Conservation (phyloP, 1,139 yeast genomes). For the Barnettozyma hawaiiensis region DNA sequence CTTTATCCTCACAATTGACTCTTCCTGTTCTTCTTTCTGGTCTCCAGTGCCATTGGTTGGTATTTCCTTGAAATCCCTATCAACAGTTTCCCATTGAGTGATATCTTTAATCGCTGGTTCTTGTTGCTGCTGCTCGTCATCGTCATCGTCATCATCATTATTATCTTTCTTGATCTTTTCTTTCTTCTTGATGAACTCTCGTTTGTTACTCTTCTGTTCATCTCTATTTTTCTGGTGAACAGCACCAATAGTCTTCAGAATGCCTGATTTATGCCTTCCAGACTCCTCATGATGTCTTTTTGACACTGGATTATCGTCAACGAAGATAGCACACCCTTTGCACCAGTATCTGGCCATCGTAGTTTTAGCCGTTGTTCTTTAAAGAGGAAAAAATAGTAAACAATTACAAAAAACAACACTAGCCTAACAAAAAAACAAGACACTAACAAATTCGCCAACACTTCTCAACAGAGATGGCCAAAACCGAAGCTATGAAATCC, state of each 20-base stretch:
- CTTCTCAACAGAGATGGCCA: neutral
- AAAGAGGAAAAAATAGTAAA: neutral
- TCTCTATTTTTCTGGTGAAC: constrained; percentile 31
- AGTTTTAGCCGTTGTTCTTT: neutral
- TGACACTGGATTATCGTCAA: constrained; percentile 37
- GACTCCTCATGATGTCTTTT: constrained; percentile 36
- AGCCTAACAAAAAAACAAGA: too few species aligned
- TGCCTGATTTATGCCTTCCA: constrained; percentile 30
- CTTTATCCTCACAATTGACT: neutral
- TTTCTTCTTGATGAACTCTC: constrained; percentile 1
- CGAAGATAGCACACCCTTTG: constrained; percentile 36
- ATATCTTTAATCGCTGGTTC: neutral
- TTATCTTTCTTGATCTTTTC: neutral
- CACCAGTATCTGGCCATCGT: constrained; percentile 41
- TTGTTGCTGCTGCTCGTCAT: too few species aligned
- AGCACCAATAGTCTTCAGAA: constrained; percentile 27
- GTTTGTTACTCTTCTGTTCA: constrained; percentile 9
- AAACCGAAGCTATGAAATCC: neutral
- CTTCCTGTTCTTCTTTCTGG: constrained; percentile 3
- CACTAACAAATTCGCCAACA: too few species aligned
- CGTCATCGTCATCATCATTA: neutral
- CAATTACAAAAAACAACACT: too few species aligned
- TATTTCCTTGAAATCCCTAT: too few species aligned
- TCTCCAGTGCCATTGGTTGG: too few species aligned
- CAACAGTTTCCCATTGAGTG: constrained; percentile 8